Percentiles rank a stretch among this genome's conserved stretches.
These are phyloP conservation scores for Phragmites australis DNA, from an alignment of 176 grass and related monocot species.

Conservation along the genomic window DNA sequence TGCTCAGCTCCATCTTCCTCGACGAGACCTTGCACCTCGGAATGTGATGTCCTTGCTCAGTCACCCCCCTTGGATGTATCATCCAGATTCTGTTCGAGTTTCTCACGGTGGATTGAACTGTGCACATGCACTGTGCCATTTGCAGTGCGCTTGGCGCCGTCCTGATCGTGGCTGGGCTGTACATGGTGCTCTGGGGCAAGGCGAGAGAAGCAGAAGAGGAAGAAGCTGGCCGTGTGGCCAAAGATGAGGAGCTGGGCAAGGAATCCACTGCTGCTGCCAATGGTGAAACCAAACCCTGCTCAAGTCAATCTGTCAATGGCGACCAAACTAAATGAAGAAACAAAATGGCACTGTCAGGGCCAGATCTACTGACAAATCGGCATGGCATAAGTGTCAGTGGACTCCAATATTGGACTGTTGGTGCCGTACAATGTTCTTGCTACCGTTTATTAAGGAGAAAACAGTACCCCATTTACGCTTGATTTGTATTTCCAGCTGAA, in stretches of 20 bases:
- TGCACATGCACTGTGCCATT: neutral
- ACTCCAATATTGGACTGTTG: neutral
- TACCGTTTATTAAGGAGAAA: too few relatives aligned
- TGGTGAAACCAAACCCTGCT: constrained; percentile 14
- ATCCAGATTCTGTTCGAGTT: too few relatives aligned
- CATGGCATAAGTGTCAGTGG: neutral
- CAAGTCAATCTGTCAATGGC: too few relatives aligned
- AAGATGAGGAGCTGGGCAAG: constrained; percentile 27
- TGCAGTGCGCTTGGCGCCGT: constrained; percentile 43
- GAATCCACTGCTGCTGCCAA: neutral
- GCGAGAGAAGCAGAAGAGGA: constrained; percentile 36
- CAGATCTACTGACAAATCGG: too few relatives aligned
- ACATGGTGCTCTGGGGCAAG: constrained; percentile 68
- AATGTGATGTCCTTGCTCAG: constrained; percentile 24
- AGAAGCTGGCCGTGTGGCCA: neutral
- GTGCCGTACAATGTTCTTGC: neutral
- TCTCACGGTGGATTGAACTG: neutral
- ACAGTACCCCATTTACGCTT: too few relatives aligned
- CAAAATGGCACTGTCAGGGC: too few relatives aligned
- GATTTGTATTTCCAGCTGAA: too few relatives aligned
- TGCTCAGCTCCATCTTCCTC: constrained; percentile 53
- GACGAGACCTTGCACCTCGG: constrained; percentile 55
- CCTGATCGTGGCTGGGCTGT: constrained; percentile 56
- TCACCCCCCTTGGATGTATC: too few relatives aligned
- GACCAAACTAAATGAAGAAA: too few relatives aligned